Evolutionary conservation across 331 rosid species (phyloP).

Genomic region (Acacia concinna): DNA sequence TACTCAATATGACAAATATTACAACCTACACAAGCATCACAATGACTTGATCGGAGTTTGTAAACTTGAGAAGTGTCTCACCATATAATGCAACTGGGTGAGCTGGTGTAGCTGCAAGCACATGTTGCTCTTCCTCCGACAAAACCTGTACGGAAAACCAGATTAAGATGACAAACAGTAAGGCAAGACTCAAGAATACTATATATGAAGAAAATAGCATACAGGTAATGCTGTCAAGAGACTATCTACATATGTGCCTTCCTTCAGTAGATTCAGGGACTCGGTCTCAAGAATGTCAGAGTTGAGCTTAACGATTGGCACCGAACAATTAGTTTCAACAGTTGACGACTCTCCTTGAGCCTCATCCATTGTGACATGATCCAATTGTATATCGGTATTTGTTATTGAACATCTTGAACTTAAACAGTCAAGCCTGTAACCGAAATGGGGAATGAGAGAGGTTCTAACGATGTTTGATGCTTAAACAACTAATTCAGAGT

Average conservation of each 20-base stretch:
- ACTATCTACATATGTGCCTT: constrained; percentile 71
- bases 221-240: constrained; percentile 84
- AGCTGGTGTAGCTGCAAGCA: constrained; percentile 91
- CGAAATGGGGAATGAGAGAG: constrained; percentile 13
- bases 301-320: constrained; percentile 58
- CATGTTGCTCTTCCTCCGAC: constrained; percentile 77
- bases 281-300: constrained; percentile 70
- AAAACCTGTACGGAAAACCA: constrained; percentile 59
- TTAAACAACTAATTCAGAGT: background rate
- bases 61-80: constrained; percentile 37
- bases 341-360: constrained; percentile 45
- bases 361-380: constrained; percentile 49
- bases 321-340: constrained; percentile 54
- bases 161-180: constrained; percentile 34
- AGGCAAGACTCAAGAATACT: constrained; percentile 19
- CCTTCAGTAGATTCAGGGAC: constrained; percentile 56
- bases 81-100: constrained; percentile 92
- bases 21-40: constrained; percentile 10
- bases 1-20: background rate
- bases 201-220: constrained; percentile 29
- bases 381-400: constrained; percentile 60
- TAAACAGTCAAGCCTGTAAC: constrained; percentile 53
- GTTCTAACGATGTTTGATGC: background rate
- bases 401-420: constrained; percentile 73
- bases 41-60: background rate